A percentile compares a stretch with the other conserved stretches of the same genome.
Evolutionary conservation across 306 rosid genomes (phyloP).

Genomic region (Benincasa hispida): DNA sequence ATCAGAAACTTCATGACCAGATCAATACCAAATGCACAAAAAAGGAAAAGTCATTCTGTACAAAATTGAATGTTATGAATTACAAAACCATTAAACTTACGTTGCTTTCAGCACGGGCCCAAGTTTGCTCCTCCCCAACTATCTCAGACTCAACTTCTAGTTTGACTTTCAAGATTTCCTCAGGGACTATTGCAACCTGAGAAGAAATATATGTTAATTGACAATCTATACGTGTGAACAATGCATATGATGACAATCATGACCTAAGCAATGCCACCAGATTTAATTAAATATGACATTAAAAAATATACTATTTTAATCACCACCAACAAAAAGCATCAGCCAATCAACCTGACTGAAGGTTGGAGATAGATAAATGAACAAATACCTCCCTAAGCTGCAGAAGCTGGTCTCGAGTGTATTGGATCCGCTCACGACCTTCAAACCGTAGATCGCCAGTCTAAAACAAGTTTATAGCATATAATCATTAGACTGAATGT

Average conservation of each 20-base stretch:
- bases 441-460: constrained; percentile 24
- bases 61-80: background rate
- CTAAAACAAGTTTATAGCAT: constrained; percentile 4
- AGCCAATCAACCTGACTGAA: background rate
- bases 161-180: constrained; percentile 26
- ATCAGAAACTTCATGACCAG: background rate
- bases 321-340: background rate
- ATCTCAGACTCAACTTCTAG: constrained; percentile 24
- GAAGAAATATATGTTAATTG: background rate
- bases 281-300: constrained; percentile 1
- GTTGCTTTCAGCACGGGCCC: constrained; percentile 22
- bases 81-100: constrained; percentile 14
- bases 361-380: background rate
- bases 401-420: constrained; percentile 26
- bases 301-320: background rate
- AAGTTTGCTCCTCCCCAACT: constrained; percentile 19
- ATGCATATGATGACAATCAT: background rate
- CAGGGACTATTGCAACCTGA: constrained; percentile 17
- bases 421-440: constrained; percentile 22
- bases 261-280: background rate
- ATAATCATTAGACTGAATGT: background rate
- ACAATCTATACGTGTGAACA: background rate
- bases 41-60: background rate
- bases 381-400: constrained; percentile 23
- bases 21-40: background rate